Evolutionary conservation across 805 yeast genomes (phyloP), one percentile per base, ranked within the genome.

Genomic region (Spathaspora girioi): DNA sequence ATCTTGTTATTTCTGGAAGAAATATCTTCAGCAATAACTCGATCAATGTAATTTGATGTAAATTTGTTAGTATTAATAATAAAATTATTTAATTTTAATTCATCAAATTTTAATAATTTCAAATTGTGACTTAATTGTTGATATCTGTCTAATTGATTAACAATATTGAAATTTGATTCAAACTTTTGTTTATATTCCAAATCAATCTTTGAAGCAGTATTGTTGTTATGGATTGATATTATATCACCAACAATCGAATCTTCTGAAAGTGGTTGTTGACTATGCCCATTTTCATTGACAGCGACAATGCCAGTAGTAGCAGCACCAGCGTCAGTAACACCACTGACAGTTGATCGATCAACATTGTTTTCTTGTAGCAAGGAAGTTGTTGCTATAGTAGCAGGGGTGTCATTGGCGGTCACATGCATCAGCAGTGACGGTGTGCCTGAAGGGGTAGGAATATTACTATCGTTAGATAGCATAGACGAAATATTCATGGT

Each of bases 11-110:
- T 60, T 48, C 62, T 58, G 38, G 67, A 52, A 41, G 68, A 59
- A 23, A 69, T 60, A 50, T 67, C 72, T 51, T 71, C 75, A 18
- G 72, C 63, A 14, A 71, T 66, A 19, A 68, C 67, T 15, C 75
- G 59, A 32, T 70, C 75, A 27, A 71, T 58, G 54, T 66, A 70
- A 54, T 67, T 69, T 45, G 63, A 50, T 11, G 71, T 59, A 19
- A 67, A 46, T 18, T 61, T 59, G 46, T 62, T 57, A 19, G 69
- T 57, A 35, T 59, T 56, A 6, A 52, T 23, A 26, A 60, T 54
- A 20, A 53, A 29, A 43, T 51, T 51, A 50, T 60, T 50, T 46
- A 57, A 50, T 43, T 56, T 55, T 1, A 51, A 35, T 50, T 59
- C 57, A 42, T 59, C 60, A 27, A 55, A 56, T 45, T 60, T 56